Evolutionary conservation across 2,329 filamentous ascomycete genomes (phyloP).

Genomic region (Anthostomella pinea): DNA sequence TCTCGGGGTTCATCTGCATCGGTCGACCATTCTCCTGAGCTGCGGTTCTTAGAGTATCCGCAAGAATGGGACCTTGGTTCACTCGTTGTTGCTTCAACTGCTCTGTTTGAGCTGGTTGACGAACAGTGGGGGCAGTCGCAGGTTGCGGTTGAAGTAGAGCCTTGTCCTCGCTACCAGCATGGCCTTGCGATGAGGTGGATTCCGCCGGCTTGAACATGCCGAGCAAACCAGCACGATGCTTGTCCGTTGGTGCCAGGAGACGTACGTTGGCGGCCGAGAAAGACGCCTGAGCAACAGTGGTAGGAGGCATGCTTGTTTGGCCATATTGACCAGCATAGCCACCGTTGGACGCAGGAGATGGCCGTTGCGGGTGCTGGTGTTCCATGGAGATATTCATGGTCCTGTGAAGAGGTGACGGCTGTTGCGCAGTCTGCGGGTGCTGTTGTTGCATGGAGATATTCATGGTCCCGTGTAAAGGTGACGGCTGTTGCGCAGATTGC

Average conservation of each 20-base stretch:
- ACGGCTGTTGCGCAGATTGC: slow-evolving; percentile 10
- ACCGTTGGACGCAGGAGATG: slow-evolving; percentile 6
- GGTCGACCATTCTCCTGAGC: slow-evolving; percentile 31
- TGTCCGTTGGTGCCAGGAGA: slow-evolving; percentile 27
- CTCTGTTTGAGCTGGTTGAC: slow-evolving; percentile 9
- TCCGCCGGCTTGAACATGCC: slow-evolving; percentile 52
- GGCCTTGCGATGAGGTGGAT: slow-evolving; percentile 22
- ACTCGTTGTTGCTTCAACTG: slow-evolving; percentile 18
- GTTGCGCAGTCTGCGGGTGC: slow-evolving; percentile 12
- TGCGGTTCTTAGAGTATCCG: slow-evolving; percentile 26
- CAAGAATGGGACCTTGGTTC: slow-evolving; percentile 19
- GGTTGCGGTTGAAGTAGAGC: background rate
- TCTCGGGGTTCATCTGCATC: slow-evolving; percentile 34
- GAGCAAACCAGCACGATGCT: slow-evolving; percentile 48
- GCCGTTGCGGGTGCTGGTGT: slow-evolving; percentile 14
- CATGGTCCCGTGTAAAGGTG: slow-evolving; percentile 6
- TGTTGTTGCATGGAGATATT: slow-evolving; percentile 8
- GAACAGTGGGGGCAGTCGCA: slow-evolving; percentile 3
- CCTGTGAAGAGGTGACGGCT: slow-evolving; percentile 8
- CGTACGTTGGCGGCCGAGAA: slow-evolving; percentile 13
- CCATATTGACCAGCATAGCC: slow-evolving; percentile 18
- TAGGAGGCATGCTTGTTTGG: slow-evolving; percentile 8
- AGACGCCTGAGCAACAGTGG: slow-evolving; percentile 10
- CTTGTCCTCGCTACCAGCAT: slow-evolving; percentile 18
- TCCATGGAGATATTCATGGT: slow-evolving; percentile 5